phyloP scores from a whole-genome alignment of 805 yeast species.

The Kazachstania kunashirensis region DNA sequence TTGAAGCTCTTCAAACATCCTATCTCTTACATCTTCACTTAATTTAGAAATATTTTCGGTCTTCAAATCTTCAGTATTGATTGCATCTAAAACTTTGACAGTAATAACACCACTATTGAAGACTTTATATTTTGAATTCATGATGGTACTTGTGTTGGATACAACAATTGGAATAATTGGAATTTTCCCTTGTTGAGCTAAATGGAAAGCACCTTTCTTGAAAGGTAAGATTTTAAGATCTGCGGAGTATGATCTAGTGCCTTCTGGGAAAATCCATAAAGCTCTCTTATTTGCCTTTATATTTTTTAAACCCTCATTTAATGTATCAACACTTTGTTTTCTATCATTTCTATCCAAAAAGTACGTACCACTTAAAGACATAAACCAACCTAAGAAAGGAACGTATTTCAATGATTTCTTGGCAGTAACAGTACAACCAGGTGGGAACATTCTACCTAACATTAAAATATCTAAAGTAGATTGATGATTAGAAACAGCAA shows the following conservation, averaged over 20 bases:
- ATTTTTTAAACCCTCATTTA: constrained; percentile 55
- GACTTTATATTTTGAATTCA: constrained; percentile 49
- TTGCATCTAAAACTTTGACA: constrained; percentile 74
- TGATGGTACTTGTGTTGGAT: constrained; percentile 70
- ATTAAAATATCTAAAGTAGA: constrained; percentile 75
- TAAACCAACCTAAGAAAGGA: constrained; percentile 96
- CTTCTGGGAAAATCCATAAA: constrained; percentile 91
- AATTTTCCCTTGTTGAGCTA: constrained; percentile 85
- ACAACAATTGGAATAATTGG: constrained; percentile 87
- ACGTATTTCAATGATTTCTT: constrained; percentile 73
- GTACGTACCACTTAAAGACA: constrained; percentile 82
- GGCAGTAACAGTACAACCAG: constrained; percentile 85
- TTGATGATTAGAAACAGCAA: constrained; percentile 83
- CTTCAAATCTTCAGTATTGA: constrained; percentile 58
- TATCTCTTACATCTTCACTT: constrained; percentile 42
- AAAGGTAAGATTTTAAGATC: constrained; percentile 70
- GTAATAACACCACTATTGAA: constrained; percentile 71
- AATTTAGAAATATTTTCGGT: constrained; percentile 62
- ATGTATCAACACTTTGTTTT: constrained; percentile 63
- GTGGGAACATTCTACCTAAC: constrained; percentile 77
- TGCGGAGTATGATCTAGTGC: constrained; percentile 77
- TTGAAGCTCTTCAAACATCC: constrained; percentile 41
- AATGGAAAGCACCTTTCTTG: constrained; percentile 96
- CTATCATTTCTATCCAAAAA: constrained; percentile 78
- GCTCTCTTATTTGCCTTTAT: constrained; percentile 60